phyloP scores from a whole-genome alignment of 2,329 filamentous ascomycete species.

The Fusarium begoniae region DNA sequence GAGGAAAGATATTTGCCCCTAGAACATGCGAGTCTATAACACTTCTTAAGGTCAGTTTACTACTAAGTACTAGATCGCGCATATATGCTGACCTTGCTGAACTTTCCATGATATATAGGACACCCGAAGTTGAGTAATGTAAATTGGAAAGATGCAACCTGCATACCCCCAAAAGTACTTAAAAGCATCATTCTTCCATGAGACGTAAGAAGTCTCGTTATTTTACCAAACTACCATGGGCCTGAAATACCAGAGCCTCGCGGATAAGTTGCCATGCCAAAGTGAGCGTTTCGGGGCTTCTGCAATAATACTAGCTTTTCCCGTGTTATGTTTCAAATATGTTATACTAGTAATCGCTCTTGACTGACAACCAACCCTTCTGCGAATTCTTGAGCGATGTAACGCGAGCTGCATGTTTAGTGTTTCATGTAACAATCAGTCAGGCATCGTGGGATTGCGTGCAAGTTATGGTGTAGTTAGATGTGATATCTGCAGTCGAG shows the following conservation, averaged over 20 bases:
- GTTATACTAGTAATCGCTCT: not conserved
- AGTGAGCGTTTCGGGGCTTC: not conserved
- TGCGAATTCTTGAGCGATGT: not conserved
- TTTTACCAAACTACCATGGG: not conserved
- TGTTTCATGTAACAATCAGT: not conserved
- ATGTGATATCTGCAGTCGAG: not conserved
- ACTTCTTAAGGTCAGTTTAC: not conserved
- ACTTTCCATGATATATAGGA: not conserved
- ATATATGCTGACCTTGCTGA: not conserved
- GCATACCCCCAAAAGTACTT: not conserved
- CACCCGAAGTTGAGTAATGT: too few relatives aligned
- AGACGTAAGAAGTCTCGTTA: too few relatives aligned
- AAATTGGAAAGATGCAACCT: not conserved
- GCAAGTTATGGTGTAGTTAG: not conserved
- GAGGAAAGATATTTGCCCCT: accelerated
- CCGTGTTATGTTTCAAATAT: not conserved
- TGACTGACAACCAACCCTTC: accelerated
- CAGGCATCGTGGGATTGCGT: not conserved
- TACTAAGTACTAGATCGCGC: accelerated
- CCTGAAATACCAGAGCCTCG: not conserved
- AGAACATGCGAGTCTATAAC: not conserved
- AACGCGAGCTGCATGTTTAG: not conserved
- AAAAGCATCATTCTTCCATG: not conserved
- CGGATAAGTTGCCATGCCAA: not conserved
- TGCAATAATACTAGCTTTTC: not conserved